Percentiles rank a stretch among this genome's conserved stretches.
Evolutionary conservation across 2,329 filamentous ascomycete genomes (phyloP).

Genomic region (Ceratocystis harringtonii): DNA sequence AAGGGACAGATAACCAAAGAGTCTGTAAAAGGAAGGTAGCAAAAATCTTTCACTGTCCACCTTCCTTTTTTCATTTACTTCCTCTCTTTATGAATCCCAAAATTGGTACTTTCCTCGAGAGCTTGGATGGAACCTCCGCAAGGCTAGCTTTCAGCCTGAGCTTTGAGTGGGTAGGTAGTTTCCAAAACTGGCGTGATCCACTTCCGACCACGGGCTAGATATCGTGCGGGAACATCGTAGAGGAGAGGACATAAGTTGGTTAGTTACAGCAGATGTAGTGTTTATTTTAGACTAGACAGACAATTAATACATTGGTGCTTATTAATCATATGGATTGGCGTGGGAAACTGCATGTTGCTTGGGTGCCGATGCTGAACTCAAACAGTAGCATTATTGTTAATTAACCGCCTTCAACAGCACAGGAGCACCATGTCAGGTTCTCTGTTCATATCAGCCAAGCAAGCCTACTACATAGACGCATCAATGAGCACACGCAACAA

Average conservation of each 20-base stretch:
- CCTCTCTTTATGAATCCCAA: neutral
- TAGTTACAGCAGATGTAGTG: too few species aligned
- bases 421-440: too few species aligned
- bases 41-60: neutral
- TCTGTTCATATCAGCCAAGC: neutral
- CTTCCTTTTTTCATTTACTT: neutral
- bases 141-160: conserved; percentile 2
- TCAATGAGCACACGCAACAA: neutral
- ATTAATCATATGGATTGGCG: too few species aligned
- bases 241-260: too few species aligned
- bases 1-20: neutral
- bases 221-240: neutral
- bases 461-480: neutral
- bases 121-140: neutral
- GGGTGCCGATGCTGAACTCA: too few species aligned
- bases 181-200: conserved; percentile 2
- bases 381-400: too few species aligned
- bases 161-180: neutral
- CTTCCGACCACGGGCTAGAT: neutral
- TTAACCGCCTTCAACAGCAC: too few species aligned
- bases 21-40: neutral
- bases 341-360: too few species aligned
- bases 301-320: too few species aligned
- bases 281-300: too few species aligned
- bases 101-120: neutral